Base-by-base conservation (phyloP, 2,329 filamentous ascomycete genomes). In the Phialocephala sp. region DNA sequence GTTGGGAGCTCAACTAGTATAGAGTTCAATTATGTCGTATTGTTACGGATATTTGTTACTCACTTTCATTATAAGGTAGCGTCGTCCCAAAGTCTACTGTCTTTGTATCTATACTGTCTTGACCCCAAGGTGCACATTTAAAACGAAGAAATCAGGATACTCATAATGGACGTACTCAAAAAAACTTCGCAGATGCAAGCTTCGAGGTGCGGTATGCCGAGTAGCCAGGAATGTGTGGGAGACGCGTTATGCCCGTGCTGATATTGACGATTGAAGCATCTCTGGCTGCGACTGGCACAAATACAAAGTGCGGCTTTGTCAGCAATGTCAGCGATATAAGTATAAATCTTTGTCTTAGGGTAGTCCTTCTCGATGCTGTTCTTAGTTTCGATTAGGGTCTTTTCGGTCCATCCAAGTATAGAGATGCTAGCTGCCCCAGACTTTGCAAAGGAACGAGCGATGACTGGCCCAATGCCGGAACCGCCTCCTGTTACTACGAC, bases 131-230 rank as follows among this genome's bases (percentile, higher is more conserved):
- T 67, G 64, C 14, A 69, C 72, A 36, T 80, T 78, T 12, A 79
- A 72, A 0, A 82, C 77, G 8, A 75, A 72, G 14, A 82, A 59
- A 4, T 71, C 68, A 0, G 78, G 78, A 64, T 82, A 79, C 61
- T 82, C 81, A 4, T 72, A 67, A 1, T 74, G 76, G 18, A 83
- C 69, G 59, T 76, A 78, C 62, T 84, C 80, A 47, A 81, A 78
- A 78, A 9, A 82, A 65, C 67, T 79, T 81, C 50, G 76, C 75
- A 0, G 75, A 68, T 0, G 80, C 79, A 20, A 81, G 66, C 72
- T 84, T 84, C 43, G 79, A 79, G 0, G 77, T 75, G 1, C 22
- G 52, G 80, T 8, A 66, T 0, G 36, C 52, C 8, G 52, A 62
- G 9, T 50, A 41, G 6, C 55, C 61, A 6, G 58, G 35, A 5